Percentiles rank a stretch among this genome's conserved stretches.
These are phyloP conservation scores for Phytophthora tubulina DNA, from an alignment of 352 stramenopile genomes.

Conservation along the genomic window DNA sequence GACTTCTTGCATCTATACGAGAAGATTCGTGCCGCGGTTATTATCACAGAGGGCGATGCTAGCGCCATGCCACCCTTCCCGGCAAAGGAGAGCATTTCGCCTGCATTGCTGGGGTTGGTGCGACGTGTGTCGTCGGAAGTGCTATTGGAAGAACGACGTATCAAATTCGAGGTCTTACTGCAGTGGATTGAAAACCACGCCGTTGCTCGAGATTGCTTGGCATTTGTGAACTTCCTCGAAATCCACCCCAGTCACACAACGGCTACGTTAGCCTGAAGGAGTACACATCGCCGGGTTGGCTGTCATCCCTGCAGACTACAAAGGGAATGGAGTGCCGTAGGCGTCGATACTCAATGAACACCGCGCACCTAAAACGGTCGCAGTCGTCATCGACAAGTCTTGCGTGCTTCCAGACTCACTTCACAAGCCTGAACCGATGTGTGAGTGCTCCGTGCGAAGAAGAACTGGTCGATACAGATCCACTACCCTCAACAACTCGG, in stretches of 20 bases:
- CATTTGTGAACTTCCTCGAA: neutral
- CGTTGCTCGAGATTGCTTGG: neutral
- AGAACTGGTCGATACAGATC: neutral
- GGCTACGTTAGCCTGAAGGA: slow-evolving; percentile 2
- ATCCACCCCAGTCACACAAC: neutral
- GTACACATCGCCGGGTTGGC: neutral
- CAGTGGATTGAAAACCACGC: slow-evolving; percentile 4
- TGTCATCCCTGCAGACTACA: slow-evolving; percentile 2
- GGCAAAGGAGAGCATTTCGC: neutral
- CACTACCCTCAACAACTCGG: neutral
- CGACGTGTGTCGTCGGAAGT: neutral
- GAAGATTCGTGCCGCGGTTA: slow-evolving; percentile 1
- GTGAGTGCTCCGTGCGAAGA: slow-evolving; percentile 14
- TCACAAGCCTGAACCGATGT: slow-evolving; percentile 1
- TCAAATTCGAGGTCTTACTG: neutral
- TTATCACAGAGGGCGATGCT: neutral
- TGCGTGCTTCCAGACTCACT: neutral
- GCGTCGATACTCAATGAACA: neutral
- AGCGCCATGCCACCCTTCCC: neutral
- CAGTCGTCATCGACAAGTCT: neutral
- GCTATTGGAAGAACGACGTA: neutral
- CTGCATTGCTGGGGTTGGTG: neutral
- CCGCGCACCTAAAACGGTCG: neutral
- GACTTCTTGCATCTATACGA: slow-evolving; percentile 39
- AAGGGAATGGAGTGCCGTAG: neutral